A percentile compares a stretch with the other conserved stretches of the same genome.
Evolutionary conservation across 306 rosid species (phyloP).

Genomic region (Quercus engelmannii): DNA sequence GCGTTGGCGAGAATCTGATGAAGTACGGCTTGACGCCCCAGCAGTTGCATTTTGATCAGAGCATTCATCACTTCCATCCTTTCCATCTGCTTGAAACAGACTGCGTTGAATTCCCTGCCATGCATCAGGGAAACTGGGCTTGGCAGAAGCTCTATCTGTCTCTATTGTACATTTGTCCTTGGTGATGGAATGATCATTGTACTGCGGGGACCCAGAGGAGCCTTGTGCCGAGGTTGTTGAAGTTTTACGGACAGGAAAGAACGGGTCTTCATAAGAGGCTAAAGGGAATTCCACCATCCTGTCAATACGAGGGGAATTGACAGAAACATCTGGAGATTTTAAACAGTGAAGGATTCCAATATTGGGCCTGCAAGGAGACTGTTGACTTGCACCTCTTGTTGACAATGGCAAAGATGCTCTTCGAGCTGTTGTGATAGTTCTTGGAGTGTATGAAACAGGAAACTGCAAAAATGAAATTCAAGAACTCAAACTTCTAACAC

Average conservation of each 20-base stretch:
- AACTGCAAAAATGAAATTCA: conserved; percentile 43
- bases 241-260: conserved; percentile 42
- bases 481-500: conserved; percentile 23
- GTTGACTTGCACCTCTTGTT: conserved; percentile 38
- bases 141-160: conserved; percentile 49
- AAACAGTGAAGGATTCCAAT: conserved; percentile 42
- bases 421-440: conserved; percentile 46
- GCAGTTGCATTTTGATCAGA: conserved; percentile 94
- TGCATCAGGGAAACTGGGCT: conserved; percentile 38
- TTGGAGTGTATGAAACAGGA: conserved; percentile 40
- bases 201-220: conserved; percentile 51
- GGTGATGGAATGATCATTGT: conserved; percentile 59
- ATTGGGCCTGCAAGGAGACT: conserved; percentile 36
- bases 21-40: conserved; percentile 85
- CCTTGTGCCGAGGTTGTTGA: conserved; percentile 46
- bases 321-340: conserved; percentile 83
- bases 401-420: conserved; percentile 83
- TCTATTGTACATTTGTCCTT: conserved; percentile 91
- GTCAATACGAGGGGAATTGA: conserved; percentile 93
- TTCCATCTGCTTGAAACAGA: conserved; percentile 46
- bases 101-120: conserved; percentile 72
- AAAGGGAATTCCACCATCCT: conserved; percentile 94
- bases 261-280: conserved; percentile 63
- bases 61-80: conserved; percentile 51
- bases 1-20: conserved; percentile 57